phyloP scores from a whole-genome alignment of 805 yeast species.

The Ogataea nitratoaversa region DNA sequence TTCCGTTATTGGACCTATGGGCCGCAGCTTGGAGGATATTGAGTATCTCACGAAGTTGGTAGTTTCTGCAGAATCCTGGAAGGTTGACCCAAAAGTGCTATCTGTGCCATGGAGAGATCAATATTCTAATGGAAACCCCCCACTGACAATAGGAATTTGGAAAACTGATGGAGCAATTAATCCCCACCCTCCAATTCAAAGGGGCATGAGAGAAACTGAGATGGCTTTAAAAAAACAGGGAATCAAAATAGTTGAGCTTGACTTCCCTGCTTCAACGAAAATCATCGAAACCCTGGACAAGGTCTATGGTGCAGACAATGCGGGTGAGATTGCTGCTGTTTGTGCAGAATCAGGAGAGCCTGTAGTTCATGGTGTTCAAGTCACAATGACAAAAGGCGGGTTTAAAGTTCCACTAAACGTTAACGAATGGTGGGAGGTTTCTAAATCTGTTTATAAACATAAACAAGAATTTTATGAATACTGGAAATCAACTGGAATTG shows the following conservation, averaged over 20 bases:
- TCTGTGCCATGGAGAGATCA: constrained; percentile 50
- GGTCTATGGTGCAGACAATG: constrained; percentile 44
- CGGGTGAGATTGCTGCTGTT: constrained; percentile 14
- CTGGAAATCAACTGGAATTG: constrained; percentile 33
- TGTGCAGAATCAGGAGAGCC: constrained; percentile 26
- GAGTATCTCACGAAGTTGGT: constrained; percentile 41
- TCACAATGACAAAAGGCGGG: constrained; percentile 1
- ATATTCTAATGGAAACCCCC: too few relatives aligned
- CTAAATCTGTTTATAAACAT: constrained; percentile 28
- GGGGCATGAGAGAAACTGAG: constrained; percentile 35
- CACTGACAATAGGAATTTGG: constrained; percentile 40
- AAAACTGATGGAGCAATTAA: constrained; percentile 37
- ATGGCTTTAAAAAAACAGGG: constrained; percentile 37
- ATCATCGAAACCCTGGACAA: constrained; percentile 18
- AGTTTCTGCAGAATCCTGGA: constrained; percentile 41
- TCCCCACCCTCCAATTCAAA: constrained; percentile 50
- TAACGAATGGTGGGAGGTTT: constrained; percentile 39
- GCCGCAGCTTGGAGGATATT: constrained; percentile 45
- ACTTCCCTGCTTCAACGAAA: constrained; percentile 36
- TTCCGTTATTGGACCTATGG: constrained; percentile 58
- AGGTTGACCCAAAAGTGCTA: constrained; percentile 39
- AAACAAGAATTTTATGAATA: constrained; percentile 32
- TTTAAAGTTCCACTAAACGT: constrained; percentile 6
- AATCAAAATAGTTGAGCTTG: constrained; percentile 47
- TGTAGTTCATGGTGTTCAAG: constrained; percentile 4